Evolutionary conservation across 106 monocot genomes (phyloP).

Genomic region (Iris macrosiphon): DNA sequence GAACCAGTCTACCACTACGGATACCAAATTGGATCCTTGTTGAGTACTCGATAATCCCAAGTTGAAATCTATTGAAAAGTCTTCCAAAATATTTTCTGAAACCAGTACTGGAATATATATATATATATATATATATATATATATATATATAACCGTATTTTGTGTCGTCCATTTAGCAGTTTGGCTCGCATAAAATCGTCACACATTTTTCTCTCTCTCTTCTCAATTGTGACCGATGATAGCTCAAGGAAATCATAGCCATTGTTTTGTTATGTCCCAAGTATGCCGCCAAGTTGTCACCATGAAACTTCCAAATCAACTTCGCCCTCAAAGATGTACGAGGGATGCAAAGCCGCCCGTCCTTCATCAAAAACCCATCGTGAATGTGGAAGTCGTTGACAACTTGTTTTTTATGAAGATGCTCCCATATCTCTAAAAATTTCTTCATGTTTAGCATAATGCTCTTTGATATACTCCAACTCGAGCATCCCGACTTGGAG

Average conservation of each 20-base stretch:
- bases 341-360: background rate
- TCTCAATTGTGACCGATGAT: conserved; percentile 3
- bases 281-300: background rate
- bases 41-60: background rate
- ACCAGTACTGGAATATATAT: background rate
- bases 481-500: background rate
- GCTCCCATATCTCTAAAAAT: background rate
- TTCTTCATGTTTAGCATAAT: background rate
- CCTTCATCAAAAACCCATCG: background rate
- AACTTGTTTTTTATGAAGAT: background rate
- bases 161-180: background rate
- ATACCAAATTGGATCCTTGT: background rate
- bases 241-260: background rate
- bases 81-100: conserved; percentile 1
- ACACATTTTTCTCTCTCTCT: background rate
- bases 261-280: background rate
- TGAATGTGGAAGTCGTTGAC: background rate
- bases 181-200: background rate
- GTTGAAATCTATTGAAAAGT: background rate
- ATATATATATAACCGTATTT: conserved; percentile 8
- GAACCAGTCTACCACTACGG: background rate
- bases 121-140: too few relatives aligned
- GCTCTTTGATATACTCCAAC: background rate
- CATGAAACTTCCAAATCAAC: conserved; percentile 7
- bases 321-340: background rate